Base-by-base conservation (phyloP, 345 rosid genomes). In the Eucalyptus marginata region DNA sequence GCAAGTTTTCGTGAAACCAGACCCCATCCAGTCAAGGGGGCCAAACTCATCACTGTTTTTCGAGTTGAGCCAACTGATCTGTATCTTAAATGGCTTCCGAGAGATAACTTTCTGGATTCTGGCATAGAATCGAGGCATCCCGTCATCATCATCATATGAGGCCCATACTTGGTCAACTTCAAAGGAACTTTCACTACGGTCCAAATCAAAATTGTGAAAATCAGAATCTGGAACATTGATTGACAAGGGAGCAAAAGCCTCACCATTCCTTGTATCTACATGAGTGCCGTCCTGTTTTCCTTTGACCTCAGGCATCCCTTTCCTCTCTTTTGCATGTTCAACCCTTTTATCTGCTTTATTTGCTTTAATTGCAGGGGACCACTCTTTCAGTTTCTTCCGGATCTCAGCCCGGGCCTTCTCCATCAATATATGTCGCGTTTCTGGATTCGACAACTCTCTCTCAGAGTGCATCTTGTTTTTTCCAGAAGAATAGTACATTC, bases 41-140 rank as follows among this genome's bases (percentile, higher is more conserved):
- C 98, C 92, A 76, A 98, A 93, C 83, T 97, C 99, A 18, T 88
- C 93, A 91, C 86, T 93, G 94, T 89, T 95, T 92, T 93, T 94
- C 54, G 99, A 94, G 91, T 96, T 96, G 86, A 98, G 98, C 99
- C 99, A 98, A 88, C 99, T 95, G 89, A 98, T 96, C 91, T 91
- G 94, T 96, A 97, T 89, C 93, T 94, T 96, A 89, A 98, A 97
- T 44, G 99, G 99, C 64, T 91, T 92, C 92, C 89, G 33, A 80
- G 99, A 96, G 13, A 96, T 89, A 85, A 98, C 98, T 91, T 95
- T 95, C 86, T 94, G 97, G 91, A 98, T 96, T 93, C 97, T 95
- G 83, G 99, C 99, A 91, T 97, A 98, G 88, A 92, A 97, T 59
- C 99, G 96, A 86, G 99, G 99, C 99, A 98, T 96, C 52, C 99